Percentiles rank a stretch among this genome's conserved stretches.
These are phyloP conservation scores for Chrysoporthe puriensis DNA, from an alignment of 2,329 filamentous ascomycete species.

Conservation along the genomic window DNA sequence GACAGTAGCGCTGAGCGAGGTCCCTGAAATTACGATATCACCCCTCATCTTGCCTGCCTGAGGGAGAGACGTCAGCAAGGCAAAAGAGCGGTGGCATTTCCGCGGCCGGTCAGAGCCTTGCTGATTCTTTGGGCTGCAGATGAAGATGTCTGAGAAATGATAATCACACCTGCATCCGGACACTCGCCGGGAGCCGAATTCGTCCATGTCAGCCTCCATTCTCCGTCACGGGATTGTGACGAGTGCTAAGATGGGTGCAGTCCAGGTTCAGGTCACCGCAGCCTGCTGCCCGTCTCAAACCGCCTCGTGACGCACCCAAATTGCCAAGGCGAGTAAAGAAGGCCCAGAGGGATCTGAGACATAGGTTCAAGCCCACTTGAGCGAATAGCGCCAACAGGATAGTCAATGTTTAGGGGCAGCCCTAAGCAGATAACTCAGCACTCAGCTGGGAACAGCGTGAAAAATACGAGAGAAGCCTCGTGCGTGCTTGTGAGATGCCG, in stretches of 20 bases:
- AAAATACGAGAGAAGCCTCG: neutral
- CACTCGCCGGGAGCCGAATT: neutral
- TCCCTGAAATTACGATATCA: neutral
- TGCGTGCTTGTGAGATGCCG: conserved; percentile 2
- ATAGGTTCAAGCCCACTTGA: neutral
- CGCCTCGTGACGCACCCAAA: neutral
- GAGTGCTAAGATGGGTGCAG: neutral
- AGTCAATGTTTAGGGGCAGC: neutral
- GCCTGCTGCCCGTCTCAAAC: neutral
- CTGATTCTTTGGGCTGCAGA: neutral
- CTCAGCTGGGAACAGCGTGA: neutral
- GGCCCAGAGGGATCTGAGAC: conserved; percentile 3
- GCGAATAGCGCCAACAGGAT: neutral
- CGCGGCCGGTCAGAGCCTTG: neutral
- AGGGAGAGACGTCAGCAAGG: neutral
- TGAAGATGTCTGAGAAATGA: neutral
- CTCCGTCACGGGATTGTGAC: neutral
- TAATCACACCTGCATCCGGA: neutral
- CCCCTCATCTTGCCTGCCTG: neutral
- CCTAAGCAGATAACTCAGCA: neutral
- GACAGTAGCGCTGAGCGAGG: neutral
- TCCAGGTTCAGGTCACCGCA: neutral
- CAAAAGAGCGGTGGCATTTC: neutral
- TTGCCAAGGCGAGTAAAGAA: neutral
- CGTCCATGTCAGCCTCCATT: neutral